Conservation (phyloP, 176 grass and related monocot species). For the Bothriochloa decipiens region DNA sequence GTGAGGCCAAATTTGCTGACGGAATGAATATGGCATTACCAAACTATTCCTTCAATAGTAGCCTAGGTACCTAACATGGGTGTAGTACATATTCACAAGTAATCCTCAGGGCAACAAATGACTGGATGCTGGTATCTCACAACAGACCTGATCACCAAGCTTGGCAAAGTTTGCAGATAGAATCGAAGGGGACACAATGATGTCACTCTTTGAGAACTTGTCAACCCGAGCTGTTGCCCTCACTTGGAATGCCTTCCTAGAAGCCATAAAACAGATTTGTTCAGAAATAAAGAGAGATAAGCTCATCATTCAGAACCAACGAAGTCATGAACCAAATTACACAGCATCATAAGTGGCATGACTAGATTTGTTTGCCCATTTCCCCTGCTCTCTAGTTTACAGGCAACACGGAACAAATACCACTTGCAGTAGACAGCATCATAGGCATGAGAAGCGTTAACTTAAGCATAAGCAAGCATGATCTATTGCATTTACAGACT, state of each 20-base stretch:
- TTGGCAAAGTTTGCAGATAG: constrained; percentile 95
- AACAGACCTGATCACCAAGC: constrained; percentile 85
- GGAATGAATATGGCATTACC: background rate
- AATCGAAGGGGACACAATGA: constrained; percentile 97
- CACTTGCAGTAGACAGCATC: background rate
- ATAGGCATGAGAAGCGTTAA: background rate
- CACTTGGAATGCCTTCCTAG: constrained; percentile 61
- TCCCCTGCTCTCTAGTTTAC: background rate
- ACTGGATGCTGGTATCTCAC: constrained; percentile 3
- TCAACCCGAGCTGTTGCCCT: constrained; percentile 83
- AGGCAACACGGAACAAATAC: background rate
- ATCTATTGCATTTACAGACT: constrained; percentile 1
- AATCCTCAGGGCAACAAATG: background rate
- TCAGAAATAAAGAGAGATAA: background rate
- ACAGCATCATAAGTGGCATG: background rate
- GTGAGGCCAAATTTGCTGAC: background rate
- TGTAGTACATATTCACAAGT: constrained; percentile 3
- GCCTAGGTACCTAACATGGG: background rate
- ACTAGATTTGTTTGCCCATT: background rate
- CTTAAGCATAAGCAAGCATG: constrained; percentile 3
- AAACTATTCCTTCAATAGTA: constrained; percentile 3
- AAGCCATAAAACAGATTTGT: constrained; percentile 14
- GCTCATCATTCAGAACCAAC: background rate
- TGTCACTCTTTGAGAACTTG: constrained; percentile 90
- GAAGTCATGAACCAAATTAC: background rate